A percentile compares a stretch with the other conserved stretches of the same genome.
Evolutionary conservation across 2,329 filamentous ascomycete species (phyloP).

Genomic region (Neopestalotiopsis clavispora): DNA sequence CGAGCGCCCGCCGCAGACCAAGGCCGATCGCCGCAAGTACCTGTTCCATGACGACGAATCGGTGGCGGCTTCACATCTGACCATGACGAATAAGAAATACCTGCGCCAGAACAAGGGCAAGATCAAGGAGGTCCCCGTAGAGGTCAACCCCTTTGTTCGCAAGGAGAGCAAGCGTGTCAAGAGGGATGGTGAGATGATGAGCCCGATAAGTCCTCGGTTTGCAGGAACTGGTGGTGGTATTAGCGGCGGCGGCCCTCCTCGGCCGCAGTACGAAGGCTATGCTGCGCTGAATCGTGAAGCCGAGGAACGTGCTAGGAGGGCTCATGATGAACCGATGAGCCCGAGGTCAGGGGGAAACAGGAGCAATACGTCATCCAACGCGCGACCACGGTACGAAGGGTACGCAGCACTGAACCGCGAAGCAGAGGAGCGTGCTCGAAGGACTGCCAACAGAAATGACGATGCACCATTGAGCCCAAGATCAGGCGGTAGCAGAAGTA

Average conservation of each 20-base stretch:
- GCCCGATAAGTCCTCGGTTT: not conserved
- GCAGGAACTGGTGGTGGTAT: not conserved
- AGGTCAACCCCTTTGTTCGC: slow-evolving; percentile 21
- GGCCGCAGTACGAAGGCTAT: not conserved
- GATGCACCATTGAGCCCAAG: not conserved
- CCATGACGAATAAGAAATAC: slow-evolving; percentile 22
- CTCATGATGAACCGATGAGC: not conserved
- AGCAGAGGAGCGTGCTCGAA: not conserved
- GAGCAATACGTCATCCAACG: not conserved
- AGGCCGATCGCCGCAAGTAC: slow-evolving; percentile 13
- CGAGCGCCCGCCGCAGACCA: slow-evolving; percentile 3
- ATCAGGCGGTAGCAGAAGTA: not conserved
- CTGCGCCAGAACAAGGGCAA: slow-evolving; percentile 18
- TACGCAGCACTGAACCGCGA: not conserved
- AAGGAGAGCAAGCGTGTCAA: not conserved
- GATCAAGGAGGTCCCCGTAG: slow-evolving; percentile 19
- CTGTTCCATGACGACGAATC: slow-evolving; percentile 23
- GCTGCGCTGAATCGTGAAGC: not conserved
- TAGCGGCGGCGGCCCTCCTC: not conserved
- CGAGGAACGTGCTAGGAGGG: not conserved
- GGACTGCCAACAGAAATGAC: not conserved
- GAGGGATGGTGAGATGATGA: not conserved
- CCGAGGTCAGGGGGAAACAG: not conserved
- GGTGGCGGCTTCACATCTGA: slow-evolving; percentile 21
- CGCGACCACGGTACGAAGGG: not conserved